Percentiles rank a stretch among this genome's conserved stretches.
phyloP scores from a whole-genome alignment of 345 rosid species.

The Fremontodendron californicum region DNA sequence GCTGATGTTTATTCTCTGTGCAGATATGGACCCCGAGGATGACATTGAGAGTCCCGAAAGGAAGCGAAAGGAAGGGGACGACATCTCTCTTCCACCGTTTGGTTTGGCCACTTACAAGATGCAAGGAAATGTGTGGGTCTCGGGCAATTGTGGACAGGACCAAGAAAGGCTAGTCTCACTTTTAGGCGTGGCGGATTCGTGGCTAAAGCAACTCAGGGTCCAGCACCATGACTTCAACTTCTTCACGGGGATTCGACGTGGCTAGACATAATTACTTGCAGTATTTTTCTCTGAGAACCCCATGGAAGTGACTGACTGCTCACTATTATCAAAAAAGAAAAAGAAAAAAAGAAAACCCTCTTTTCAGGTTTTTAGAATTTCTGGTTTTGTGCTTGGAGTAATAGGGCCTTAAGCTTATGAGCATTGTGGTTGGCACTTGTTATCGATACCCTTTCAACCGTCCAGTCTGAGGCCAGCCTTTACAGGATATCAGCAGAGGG shows the following conservation, averaged over 20 bases:
- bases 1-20: background rate
- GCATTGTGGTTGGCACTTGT: slow-evolving; percentile 18
- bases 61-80: slow-evolving; percentile 65
- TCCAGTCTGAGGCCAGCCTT: background rate
- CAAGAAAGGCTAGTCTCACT: slow-evolving; percentile 76
- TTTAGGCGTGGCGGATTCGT: slow-evolving; percentile 88
- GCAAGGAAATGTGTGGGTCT: slow-evolving; percentile 93
- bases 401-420: background rate
- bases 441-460: background rate
- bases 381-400: slow-evolving; percentile 1
- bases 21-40: slow-evolving; percentile 73
- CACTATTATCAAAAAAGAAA: slow-evolving; percentile 2
- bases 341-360: background rate
- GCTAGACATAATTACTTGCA: slow-evolving; percentile 30
- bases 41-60: slow-evolving; percentile 36
- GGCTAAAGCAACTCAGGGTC: slow-evolving; percentile 93
- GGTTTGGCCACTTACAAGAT: slow-evolving; percentile 99
- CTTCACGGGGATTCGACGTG: slow-evolving; percentile 67
- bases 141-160: slow-evolving; percentile 70
- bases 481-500: slow-evolving; percentile 12
- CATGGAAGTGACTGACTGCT: slow-evolving; percentile 13
- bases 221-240: slow-evolving; percentile 95
- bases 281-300: background rate
- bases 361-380: slow-evolving; percentile 12
- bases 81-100: slow-evolving; percentile 59